Conservation (phyloP, 2,329 filamentous ascomycete species). For the Colletotrichum noveboracense region DNA sequence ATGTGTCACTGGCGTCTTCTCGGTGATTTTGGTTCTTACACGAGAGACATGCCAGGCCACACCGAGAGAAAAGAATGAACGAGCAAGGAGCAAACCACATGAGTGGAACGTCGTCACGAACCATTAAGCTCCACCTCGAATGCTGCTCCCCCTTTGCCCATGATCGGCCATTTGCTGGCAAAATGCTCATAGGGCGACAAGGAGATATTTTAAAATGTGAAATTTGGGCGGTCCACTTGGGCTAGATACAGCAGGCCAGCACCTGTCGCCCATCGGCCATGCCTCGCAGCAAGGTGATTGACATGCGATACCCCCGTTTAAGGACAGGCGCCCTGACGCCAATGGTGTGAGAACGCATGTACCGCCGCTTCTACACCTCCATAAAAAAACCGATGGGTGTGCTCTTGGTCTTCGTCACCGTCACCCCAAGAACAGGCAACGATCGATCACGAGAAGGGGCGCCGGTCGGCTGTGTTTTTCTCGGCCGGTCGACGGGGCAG, state of each 20-base stretch:
- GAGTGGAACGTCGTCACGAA: neutral
- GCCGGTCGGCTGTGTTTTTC: neutral
- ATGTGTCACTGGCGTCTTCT: neutral
- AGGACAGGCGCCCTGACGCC: neutral
- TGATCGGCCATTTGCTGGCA: neutral
- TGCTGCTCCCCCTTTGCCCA: neutral
- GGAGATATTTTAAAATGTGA: neutral
- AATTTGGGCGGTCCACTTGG: neutral
- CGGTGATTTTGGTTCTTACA: neutral
- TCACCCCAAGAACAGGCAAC: slow-evolving; percentile 11
- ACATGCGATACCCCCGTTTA: slow-evolving; percentile 13
- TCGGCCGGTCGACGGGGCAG: neutral
- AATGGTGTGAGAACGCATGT: slow-evolving; percentile 6
- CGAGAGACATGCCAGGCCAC: neutral
- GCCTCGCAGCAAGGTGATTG: slow-evolving; percentile 2
- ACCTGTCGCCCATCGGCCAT: neutral
- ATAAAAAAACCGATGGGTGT: neutral
- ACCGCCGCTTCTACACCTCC: neutral
- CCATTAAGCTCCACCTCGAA: neutral
- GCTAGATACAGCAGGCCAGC: neutral
- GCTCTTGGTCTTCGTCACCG: slow-evolving; percentile 22
- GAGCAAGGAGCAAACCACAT: neutral
- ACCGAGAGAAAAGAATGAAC: neutral
- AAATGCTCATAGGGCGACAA: neutral
- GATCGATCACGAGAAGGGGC: slow-evolving; percentile 4